These are phyloP conservation scores for Penicillium silybi DNA, from an alignment of 495 filamentous ascomycete genomes.

Conservation along the genomic window DNA sequence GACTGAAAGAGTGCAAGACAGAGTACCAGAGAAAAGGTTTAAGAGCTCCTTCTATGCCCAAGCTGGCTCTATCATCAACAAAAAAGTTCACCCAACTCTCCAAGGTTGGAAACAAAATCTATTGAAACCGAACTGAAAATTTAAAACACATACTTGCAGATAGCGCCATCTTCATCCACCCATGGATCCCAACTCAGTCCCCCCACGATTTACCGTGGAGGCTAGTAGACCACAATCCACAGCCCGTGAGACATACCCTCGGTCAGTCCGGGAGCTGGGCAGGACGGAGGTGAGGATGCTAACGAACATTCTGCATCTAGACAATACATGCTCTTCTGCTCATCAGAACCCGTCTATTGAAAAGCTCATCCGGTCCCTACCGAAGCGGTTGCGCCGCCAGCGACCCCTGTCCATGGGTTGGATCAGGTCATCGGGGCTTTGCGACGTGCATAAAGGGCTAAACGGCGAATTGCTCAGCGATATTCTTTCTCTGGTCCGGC, in stretches of 20 bases:
- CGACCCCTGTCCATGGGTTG: not conserved
- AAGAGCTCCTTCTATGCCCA: not conserved
- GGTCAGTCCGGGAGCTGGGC: constrained; percentile 17
- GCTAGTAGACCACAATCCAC: not conserved
- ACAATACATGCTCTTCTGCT: not conserved
- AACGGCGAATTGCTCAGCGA: constrained; percentile 21
- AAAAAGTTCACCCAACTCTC: not conserved
- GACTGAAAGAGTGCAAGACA: not conserved
- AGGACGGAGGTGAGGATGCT: constrained; percentile 19
- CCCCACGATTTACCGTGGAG: not conserved
- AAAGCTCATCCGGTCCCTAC: constrained; percentile 13
- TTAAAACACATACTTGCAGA: not conserved
- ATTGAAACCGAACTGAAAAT: not conserved
- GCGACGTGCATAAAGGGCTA: constrained; percentile 16
- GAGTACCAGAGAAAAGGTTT: not conserved
- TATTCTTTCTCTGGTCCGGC: constrained; percentile 19
- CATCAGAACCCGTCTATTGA: not conserved
- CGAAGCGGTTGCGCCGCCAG: constrained; percentile 8
- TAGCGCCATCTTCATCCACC: too few relatives aligned
- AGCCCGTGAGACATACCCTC: constrained; percentile 12
- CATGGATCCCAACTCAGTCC: not conserved
- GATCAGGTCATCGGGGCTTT: constrained; percentile 1
- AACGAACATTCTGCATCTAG: constrained; percentile 22
- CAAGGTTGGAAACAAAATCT: too few relatives aligned
- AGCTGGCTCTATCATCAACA: not conserved